Evolutionary conservation across 768 basidiomycete genomes (phyloP), one percentile per base, ranked within the genome.

Genomic region (Calocybe cyanea): DNA sequence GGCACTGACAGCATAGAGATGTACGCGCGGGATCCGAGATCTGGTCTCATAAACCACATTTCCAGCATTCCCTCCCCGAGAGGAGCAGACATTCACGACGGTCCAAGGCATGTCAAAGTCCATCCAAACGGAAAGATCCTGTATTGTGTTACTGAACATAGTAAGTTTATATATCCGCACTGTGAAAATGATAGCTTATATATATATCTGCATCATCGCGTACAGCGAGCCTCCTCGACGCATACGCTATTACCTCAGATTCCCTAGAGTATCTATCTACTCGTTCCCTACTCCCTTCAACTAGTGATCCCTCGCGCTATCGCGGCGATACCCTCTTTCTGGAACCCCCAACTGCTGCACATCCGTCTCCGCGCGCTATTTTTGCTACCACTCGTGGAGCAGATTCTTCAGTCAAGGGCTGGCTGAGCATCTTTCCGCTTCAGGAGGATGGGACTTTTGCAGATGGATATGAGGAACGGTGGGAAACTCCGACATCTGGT

Each of bases 121-220:
- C 75, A 77, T 49, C 76, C 77, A 0, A 76, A 76, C 48, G 76
- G 76, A 0, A 69, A 65, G 38, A 51, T 77, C 0, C 54, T 80
- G 7, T 80, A 80, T 50, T 72, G 66, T 45, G 68, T 78, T 10
- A 76, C 76, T 3, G 78, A 80, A 49, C 77, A 80, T 37, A 67
- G 75, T 76, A 48, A 46, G 73, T 58, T 32, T 21, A 8, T 18
- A 14, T 20, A 18, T 17, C 21, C n/a, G n/a, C n/a, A n/a, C n/a
- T n/a, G n/a, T n/a, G n/a, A n/a, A n/a, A 28, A 11, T 28, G 25
- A 28, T 28, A 28, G 25, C n/a, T n/a, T n/a, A n/a, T n/a, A n/a
- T n/a, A n/a, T n/a, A n/a, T n/a, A n/a, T n/a, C n/a, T n/a, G n/a
- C n/a, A n/a, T n/a, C n/a, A n/a, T n/a, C n/a, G n/a, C n/a, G n/a